Percentiles rank a stretch among this genome's conserved stretches.
Conservation (phyloP, 257 asterid genomes). For the Coffea canephora region DNA sequence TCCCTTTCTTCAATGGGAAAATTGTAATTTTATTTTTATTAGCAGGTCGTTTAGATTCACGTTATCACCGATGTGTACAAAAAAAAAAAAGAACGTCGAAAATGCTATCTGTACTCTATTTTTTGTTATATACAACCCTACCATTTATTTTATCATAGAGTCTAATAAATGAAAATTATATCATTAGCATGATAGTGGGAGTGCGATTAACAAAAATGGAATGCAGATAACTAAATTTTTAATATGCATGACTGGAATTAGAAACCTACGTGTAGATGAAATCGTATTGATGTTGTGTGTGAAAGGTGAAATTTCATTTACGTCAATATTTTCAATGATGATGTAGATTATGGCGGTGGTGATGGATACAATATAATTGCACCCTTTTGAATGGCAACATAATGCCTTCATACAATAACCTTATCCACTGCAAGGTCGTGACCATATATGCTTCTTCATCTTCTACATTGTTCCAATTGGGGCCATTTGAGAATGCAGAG, state of each 20-base stretch:
- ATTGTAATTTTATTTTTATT: neutral
- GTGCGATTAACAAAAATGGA: too few relatives aligned
- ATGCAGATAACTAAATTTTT: too few relatives aligned
- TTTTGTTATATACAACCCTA: too few relatives aligned
- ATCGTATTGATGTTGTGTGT: too few relatives aligned
- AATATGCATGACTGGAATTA: neutral
- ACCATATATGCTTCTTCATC: neutral
- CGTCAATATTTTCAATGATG: neutral
- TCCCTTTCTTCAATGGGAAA: neutral
- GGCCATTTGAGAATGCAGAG: conserved; percentile 11
- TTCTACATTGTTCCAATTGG: conserved; percentile 15
- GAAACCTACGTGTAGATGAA: neutral
- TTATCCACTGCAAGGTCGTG: conserved; percentile 7
- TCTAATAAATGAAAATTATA: too few relatives aligned
- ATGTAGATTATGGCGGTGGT: neutral
- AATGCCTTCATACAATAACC: neutral
- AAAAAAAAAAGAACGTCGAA: neutral
- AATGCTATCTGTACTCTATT: too few relatives aligned
- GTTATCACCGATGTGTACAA: neutral
- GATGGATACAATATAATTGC: neutral
- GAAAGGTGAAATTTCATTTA: neutral
- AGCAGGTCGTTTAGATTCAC: neutral
- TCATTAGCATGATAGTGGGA: too few relatives aligned
- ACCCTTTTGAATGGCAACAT: neutral
- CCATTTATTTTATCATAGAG: too few relatives aligned